These are phyloP conservation scores for Saccharomyces pastorianus DNA, from an alignment of 1,139 yeast genomes.

Conservation along the genomic window DNA sequence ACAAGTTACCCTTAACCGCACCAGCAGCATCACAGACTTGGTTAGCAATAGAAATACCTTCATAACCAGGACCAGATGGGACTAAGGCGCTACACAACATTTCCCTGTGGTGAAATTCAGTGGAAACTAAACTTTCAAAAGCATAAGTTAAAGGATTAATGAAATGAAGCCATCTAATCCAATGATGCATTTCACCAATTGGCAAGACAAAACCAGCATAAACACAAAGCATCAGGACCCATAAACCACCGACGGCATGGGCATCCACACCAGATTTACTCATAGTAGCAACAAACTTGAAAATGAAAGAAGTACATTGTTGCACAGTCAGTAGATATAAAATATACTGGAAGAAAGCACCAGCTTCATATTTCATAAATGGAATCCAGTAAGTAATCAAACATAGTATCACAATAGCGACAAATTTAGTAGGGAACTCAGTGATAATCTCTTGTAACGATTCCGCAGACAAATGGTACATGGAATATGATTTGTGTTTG, in stretches of 20 bases:
- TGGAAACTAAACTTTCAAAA: slow-evolving; percentile 49
- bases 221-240: slow-evolving; percentile 45
- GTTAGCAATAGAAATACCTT: slow-evolving; percentile 33
- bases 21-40: slow-evolving; percentile 45
- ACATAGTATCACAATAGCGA: slow-evolving; percentile 40
- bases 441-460: slow-evolving; percentile 52
- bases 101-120: slow-evolving; percentile 46
- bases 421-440: slow-evolving; percentile 48
- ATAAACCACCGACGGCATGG: slow-evolving; percentile 52
- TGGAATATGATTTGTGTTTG: slow-evolving; percentile 54
- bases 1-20: slow-evolving; percentile 38
- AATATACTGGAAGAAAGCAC: slow-evolving; percentile 52
- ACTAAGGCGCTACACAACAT: slow-evolving; percentile 42
- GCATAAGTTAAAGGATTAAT: slow-evolving; percentile 51
- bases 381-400: slow-evolving; percentile 52
- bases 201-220: slow-evolving; percentile 57
- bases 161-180: slow-evolving; percentile 57
- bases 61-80: slow-evolving; percentile 50
- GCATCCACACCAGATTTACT: slow-evolving; percentile 52
- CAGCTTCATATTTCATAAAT: slow-evolving; percentile 48
- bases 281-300: slow-evolving; percentile 52
- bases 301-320: slow-evolving; percentile 48
- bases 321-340: slow-evolving; percentile 42
- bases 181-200: slow-evolving; percentile 49
- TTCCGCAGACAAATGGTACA: slow-evolving; percentile 63